Conservation (phyloP, 208 protist genomes). For the Trypanosoma scelopori region DNA sequence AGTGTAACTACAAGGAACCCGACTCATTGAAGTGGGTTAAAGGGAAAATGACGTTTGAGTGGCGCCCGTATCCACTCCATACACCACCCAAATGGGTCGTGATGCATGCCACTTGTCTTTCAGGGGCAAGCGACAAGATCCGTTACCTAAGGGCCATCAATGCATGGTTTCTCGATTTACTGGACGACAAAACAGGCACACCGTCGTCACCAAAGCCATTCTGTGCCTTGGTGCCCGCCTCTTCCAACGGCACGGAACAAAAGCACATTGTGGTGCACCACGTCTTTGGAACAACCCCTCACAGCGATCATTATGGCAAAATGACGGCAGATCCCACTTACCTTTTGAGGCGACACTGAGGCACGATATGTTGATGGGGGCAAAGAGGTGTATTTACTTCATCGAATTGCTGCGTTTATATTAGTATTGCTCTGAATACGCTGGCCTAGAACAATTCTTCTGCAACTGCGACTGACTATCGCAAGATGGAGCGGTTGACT, state of each 20-base stretch:
- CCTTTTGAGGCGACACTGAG: constrained; percentile 20
- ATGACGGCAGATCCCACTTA: constrained; percentile 18
- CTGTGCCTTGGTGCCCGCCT: constrained; percentile 19
- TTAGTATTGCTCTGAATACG: too few relatives aligned
- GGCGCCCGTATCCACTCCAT: constrained; percentile 18
- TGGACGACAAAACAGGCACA: constrained; percentile 26
- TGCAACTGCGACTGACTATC: too few relatives aligned
- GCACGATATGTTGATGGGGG: too few relatives aligned
- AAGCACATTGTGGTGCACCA: neutral
- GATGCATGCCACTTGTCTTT: constrained; percentile 37
- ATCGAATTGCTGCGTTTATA: too few relatives aligned
- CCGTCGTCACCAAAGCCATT: constrained; percentile 19
- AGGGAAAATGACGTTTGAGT: constrained; percentile 31
- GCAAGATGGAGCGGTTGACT: too few relatives aligned
- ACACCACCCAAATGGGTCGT: constrained; percentile 22
- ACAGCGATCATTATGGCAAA: constrained; percentile 23
- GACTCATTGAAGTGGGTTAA: constrained; percentile 5
- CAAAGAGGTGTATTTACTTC: too few relatives aligned
- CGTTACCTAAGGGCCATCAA: constrained; percentile 31
- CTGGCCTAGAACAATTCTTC: too few relatives aligned
- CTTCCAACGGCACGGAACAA: neutral
- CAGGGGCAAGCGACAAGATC: constrained; percentile 31
- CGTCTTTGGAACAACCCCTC: constrained; percentile 15
- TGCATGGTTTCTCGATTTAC: constrained; percentile 34
- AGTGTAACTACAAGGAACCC: constrained; percentile 38